phyloP scores from a whole-genome alignment of 805 yeast species.

The Monosporozyma aquatica region DNA sequence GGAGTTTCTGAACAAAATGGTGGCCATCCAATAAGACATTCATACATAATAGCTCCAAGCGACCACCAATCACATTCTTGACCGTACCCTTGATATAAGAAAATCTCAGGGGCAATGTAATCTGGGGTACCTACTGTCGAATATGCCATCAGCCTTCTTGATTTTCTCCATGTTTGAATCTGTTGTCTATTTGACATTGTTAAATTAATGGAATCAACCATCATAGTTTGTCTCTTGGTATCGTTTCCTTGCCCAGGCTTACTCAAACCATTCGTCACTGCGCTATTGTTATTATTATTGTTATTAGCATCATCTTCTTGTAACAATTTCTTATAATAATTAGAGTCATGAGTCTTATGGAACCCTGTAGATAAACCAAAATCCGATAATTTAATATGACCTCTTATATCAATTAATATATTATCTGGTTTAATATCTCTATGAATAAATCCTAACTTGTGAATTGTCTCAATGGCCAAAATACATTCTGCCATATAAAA shows the following conservation, averaged over 20 bases:
- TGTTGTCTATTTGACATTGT: constrained; percentile 93
- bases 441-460: constrained; percentile 87
- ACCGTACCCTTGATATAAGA: constrained; percentile 87
- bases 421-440: constrained; percentile 98
- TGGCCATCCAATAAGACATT: constrained; percentile 94
- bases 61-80: constrained; percentile 99
- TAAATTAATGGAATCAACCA: constrained; percentile 89
- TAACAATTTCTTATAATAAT: constrained; percentile 71
- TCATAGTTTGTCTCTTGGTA: constrained; percentile 63
- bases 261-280: constrained; percentile 12
- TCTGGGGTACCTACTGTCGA: constrained; percentile 96
- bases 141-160: constrained; percentile 86
- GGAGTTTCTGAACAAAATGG: constrained; percentile 94
- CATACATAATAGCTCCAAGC: constrained; percentile 92
- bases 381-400: constrained; percentile 75
- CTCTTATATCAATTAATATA: constrained; percentile 74
- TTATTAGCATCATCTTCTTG: constrained; percentile 45
- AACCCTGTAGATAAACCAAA: constrained; percentile 88
- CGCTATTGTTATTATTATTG: not conserved
- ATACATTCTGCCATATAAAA: constrained; percentile 96
- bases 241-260: constrained; percentile 28
- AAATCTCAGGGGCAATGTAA: constrained; percentile 92
- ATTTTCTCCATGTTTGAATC: constrained; percentile 92
- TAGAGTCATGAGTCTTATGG: constrained; percentile 86
- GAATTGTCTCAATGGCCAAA: constrained; percentile 88